These are phyloP conservation scores for Lactarius pseudohatsudake DNA, from an alignment of 768 basidiomycete genomes.

Conservation along the genomic window DNA sequence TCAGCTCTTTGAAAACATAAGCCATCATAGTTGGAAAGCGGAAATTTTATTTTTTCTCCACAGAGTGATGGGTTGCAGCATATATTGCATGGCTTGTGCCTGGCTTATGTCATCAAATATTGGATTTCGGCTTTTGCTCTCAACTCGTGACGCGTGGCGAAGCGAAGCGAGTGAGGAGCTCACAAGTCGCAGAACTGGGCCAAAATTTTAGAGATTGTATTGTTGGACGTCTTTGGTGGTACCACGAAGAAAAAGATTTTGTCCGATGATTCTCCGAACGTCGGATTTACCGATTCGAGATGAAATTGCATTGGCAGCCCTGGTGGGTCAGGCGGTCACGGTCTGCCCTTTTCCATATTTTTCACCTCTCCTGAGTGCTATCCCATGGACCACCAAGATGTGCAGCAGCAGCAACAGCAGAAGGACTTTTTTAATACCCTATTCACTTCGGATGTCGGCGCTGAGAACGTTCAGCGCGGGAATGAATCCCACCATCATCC, in stretches of 20 bases:
- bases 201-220: background rate
- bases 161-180: background rate
- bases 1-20: slow-evolving; percentile 62
- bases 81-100: slow-evolving; percentile 35
- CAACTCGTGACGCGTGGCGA: background rate
- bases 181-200: background rate
- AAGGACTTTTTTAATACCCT: slow-evolving; percentile 36
- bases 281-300: slow-evolving; percentile 16
- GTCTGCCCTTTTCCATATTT: background rate
- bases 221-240: background rate
- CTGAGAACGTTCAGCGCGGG: slow-evolving; percentile 25
- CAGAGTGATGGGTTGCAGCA: slow-evolving; percentile 49
- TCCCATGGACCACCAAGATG: slow-evolving; percentile 26
- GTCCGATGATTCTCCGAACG: slow-evolving; percentile 18
- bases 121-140: background rate
- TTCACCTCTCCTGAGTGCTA: background rate
- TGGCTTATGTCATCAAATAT: background rate
- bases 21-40: slow-evolving; percentile 30
- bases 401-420: slow-evolving; percentile 25
- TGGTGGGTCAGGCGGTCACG: background rate
- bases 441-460: slow-evolving; percentile 31
- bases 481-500: slow-evolving; percentile 26
- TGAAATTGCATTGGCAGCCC: slow-evolving; percentile 11
- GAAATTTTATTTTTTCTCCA: slow-evolving; percentile 29
- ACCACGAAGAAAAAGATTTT: background rate